A percentile compares a stretch with the other conserved stretches of the same genome.
Conservation (phyloP, 1,284 basidiomycete genomes). For the Rhodotorula sp. region DNA sequence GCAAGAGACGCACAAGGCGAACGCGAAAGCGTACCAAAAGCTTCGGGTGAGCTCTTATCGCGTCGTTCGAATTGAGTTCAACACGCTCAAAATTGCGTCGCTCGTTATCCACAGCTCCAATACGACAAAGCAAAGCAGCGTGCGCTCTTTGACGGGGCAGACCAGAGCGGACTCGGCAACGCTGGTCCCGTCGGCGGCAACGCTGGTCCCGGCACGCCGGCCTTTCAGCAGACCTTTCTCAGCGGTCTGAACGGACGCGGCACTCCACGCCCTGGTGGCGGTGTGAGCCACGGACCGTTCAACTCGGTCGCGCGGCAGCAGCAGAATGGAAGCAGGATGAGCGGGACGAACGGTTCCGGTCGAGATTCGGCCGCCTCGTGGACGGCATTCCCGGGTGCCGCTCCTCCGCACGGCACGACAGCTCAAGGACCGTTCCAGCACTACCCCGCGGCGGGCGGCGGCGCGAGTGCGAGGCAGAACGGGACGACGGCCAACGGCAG, state of each 20-base stretch:
- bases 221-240: background rate
- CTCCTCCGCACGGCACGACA: background rate
- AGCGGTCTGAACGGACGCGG: background rate
- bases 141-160: conserved; percentile 58
- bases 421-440: no score
- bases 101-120: conserved; percentile 55
- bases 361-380: conserved; percentile 1
- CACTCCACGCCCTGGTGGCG: background rate
- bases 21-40: conserved; percentile 81
- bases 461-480: background rate
- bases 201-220: background rate
- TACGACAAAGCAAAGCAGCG: conserved; percentile 75
- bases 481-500: background rate
- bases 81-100: background rate
- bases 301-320: conserved; percentile 5
- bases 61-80: background rate
- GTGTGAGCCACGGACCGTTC: background rate
- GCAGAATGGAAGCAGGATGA: background rate
- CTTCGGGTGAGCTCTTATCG: conserved; percentile 60
- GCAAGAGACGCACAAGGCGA: conserved; percentile 68
- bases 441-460: background rate
- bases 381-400: background rate
- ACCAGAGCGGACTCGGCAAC: background rate
- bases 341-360: background rate
- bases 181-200: background rate